Conservation (phyloP, 164 flowering plant species). For the Sextonia rubra region DNA sequence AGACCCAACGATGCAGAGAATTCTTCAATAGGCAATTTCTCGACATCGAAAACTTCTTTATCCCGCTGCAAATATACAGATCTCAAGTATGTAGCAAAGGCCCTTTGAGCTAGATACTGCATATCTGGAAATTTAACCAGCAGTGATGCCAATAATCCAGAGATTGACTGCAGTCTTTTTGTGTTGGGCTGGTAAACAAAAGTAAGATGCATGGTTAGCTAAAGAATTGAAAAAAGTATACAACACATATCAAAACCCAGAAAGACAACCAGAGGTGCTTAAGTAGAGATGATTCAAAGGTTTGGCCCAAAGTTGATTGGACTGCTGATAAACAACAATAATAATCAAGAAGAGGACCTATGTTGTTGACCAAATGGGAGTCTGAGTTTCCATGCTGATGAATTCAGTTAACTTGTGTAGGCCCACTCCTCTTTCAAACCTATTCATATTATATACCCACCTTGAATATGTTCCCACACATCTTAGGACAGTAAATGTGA, state of each 20-base stretch:
- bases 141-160: conserved; percentile 52
- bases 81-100: conserved; percentile 73
- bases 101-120: conserved; percentile 67
- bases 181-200: conserved; percentile 51
- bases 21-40: conserved; percentile 64
- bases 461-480: too few species aligned
- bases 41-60: conserved; percentile 76
- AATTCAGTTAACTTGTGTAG: too few species aligned
- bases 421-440: too few species aligned
- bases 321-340: too few species aligned
- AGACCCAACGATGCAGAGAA: conserved; percentile 83
- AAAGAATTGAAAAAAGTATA: neutral
- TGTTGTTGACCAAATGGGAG: too few species aligned
- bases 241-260: neutral
- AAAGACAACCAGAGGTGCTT: too few species aligned
- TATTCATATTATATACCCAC: too few species aligned
- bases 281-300: too few species aligned
- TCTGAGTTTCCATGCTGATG: too few species aligned
- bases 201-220: conserved; percentile 1
- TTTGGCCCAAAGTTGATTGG: too few species aligned
- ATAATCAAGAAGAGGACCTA: too few species aligned
- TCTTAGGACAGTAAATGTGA: too few species aligned
- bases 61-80: conserved; percentile 60
- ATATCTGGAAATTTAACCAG: conserved; percentile 65
- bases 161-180: conserved; percentile 56